phyloP scores from a whole-genome alignment of 495 filamentous ascomycete genomes.

The Neurospora sp. region DNA sequence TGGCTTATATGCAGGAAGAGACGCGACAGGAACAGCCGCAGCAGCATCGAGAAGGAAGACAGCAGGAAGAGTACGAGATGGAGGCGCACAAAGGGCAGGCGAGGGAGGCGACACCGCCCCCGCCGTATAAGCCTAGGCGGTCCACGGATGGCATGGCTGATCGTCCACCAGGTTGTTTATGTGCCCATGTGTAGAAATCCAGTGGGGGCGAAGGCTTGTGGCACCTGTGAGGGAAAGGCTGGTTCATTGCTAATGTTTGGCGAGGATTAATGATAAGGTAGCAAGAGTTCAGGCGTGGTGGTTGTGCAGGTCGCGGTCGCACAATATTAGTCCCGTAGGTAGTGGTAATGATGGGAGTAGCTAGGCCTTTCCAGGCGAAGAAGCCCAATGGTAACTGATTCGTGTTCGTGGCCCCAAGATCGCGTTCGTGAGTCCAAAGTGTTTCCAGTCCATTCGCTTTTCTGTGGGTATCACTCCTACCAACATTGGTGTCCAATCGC shows the following conservation, averaged over 20 bases:
- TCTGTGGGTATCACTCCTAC: neutral
- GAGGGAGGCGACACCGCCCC: neutral
- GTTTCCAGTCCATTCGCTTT: neutral
- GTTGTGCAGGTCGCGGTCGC: neutral
- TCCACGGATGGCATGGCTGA: neutral
- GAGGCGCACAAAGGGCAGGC: neutral
- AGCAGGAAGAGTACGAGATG: neutral
- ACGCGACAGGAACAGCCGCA: neutral
- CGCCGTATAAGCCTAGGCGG: neutral
- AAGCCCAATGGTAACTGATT: neutral
- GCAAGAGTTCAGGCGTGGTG: neutral
- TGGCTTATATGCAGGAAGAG: neutral
- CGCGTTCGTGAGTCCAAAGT: neutral
- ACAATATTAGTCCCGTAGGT: neutral
- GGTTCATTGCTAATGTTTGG: neutral
- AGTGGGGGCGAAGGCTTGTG: neutral
- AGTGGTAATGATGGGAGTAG: neutral
- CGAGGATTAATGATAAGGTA: neutral
- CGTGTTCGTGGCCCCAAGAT: neutral
- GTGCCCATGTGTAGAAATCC: neutral
- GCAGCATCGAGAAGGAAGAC: neutral
- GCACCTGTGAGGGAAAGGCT: neutral
- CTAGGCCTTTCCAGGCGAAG: neutral
- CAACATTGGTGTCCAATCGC: neutral
- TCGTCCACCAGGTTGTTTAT: neutral